A percentile compares a stretch with the other conserved stretches of the same genome.
phyloP scores from a whole-genome alignment of 2,329 filamentous ascomycete species.

The Xylariaceae sp. region DNA sequence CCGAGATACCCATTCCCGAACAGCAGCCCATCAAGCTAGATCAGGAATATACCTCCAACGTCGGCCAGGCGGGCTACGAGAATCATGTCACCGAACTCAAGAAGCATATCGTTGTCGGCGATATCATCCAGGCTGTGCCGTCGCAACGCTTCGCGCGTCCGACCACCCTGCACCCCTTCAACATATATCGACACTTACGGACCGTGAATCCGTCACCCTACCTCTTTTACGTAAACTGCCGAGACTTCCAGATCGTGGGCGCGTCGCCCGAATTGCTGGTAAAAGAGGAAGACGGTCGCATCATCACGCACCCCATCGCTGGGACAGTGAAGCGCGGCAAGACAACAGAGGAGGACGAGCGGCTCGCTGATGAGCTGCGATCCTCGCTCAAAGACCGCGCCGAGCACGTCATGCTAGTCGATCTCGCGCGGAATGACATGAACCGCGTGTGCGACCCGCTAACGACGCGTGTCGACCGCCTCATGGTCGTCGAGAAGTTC shows the following conservation, averaged over 20 bases:
- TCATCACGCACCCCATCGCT: constrained; percentile 96
- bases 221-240: constrained; percentile 93
- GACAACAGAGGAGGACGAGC: constrained; percentile 80
- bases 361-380: constrained; percentile 77
- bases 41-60: constrained; percentile 88
- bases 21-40: constrained; percentile 76
- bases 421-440: constrained; percentile 94
- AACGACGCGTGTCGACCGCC: constrained; percentile 86
- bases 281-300: constrained; percentile 83
- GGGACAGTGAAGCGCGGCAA: constrained; percentile 90
- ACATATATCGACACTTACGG: constrained; percentile 93
- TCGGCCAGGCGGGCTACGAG: constrained; percentile 88
- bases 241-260: constrained; percentile 92
- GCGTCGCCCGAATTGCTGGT: constrained; percentile 94
- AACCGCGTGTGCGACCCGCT: constrained; percentile 93
- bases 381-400: constrained; percentile 88
- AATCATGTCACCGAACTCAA: constrained; percentile 85
- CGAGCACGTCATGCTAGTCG: constrained; percentile 97
- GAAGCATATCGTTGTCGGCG: constrained; percentile 86
- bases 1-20: constrained; percentile 77
- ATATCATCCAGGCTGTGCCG: constrained; percentile 97
- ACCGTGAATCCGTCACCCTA: constrained; percentile 99
- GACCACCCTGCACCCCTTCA: constrained; percentile 93
- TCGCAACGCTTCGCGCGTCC: constrained; percentile 91
- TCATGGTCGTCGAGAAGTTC: constrained; percentile 95